A percentile compares a stretch with the other conserved stretches of the same genome.
Evolutionary conservation across 2,329 filamentous ascomycete genomes (phyloP).

Genomic region (Whalleya microplaca): DNA sequence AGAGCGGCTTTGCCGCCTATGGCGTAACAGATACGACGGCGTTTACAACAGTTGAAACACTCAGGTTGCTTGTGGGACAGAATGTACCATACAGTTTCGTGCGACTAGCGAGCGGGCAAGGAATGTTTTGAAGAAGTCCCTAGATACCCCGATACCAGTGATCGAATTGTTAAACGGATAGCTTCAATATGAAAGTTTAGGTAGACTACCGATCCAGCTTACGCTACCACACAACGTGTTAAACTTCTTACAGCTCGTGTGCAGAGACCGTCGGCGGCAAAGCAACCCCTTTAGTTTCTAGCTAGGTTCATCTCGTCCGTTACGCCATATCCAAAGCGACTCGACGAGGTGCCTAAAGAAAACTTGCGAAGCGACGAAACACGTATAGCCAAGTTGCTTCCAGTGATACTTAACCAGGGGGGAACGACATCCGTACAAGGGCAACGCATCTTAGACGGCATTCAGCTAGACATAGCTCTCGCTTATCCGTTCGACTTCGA

Average conservation of each 20-base stretch:
- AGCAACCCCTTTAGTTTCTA: background rate
- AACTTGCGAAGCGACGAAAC: too few relatives aligned
- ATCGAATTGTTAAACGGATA: too few relatives aligned
- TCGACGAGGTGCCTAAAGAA: too few relatives aligned
- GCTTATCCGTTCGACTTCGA: too few relatives aligned
- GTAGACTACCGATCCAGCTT: background rate
- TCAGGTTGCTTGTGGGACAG: conserved; percentile 78
- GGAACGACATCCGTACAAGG: too few relatives aligned
- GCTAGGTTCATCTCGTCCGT: background rate
- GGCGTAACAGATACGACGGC: conserved; percentile 79
- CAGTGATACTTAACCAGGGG: too few relatives aligned
- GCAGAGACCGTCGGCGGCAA: too few relatives aligned
- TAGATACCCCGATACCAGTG: conserved; percentile 16
- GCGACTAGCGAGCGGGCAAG: conserved; percentile 65
- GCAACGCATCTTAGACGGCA: too few relatives aligned
- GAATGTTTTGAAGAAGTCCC: conserved; percentile 46
- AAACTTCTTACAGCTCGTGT: conserved; percentile 1
- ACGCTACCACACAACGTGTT: background rate
- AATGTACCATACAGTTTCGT: conserved; percentile 91
- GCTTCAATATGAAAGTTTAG: background rate
- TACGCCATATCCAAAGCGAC: too few relatives aligned
- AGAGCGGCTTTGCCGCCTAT: conserved; percentile 79
- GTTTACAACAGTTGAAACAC: conserved; percentile 82
- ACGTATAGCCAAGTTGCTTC: too few relatives aligned
- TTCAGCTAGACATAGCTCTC: too few relatives aligned